Evolutionary conservation across 129 eudicot species (phyloP).

Genomic region (Chrysanthemum makinoi): DNA sequence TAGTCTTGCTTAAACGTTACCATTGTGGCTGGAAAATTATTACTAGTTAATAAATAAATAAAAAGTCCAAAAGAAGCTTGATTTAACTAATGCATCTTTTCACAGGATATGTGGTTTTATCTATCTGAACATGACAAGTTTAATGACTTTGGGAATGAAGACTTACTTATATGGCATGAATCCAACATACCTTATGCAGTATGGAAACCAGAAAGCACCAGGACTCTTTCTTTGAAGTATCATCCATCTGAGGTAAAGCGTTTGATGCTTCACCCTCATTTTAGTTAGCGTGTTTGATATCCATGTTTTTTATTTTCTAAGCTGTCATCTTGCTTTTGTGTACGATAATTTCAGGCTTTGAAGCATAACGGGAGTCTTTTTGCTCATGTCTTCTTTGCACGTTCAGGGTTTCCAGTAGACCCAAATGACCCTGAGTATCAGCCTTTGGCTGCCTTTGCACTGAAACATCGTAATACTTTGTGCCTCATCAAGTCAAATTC

Average conservation of each 20-base stretch:
- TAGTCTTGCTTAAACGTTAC: too few species aligned
- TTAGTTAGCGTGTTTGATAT: not conserved
- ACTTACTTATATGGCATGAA: slow-evolving; percentile 92
- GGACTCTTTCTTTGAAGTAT: slow-evolving; percentile 72
- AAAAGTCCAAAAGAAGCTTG: too few species aligned
- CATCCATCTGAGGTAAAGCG: slow-evolving; percentile 75
- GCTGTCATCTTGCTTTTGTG: not conserved
- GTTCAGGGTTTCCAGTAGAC: slow-evolving; percentile 86
- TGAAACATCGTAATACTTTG: slow-evolving; percentile 54
- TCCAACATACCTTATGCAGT: slow-evolving; percentile 92
- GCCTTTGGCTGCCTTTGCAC: slow-evolving; percentile 77
- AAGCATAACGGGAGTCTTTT: slow-evolving; percentile 85
- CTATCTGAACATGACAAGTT: slow-evolving; percentile 86
- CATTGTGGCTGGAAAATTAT: not conserved
- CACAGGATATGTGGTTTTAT: slow-evolving; percentile 97
- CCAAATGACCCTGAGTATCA: slow-evolving; percentile 90
- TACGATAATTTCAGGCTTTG: slow-evolving; percentile 49
- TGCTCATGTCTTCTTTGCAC: slow-evolving; percentile 90
- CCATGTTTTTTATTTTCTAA: not conserved
- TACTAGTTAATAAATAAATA: not conserved
- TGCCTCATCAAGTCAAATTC: slow-evolving; percentile 7
- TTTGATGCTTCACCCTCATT: not conserved
- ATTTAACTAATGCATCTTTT: slow-evolving; percentile 7
- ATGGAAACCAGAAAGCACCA: slow-evolving; percentile 80
- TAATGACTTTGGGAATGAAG: slow-evolving; percentile 72